Base-by-base conservation (phyloP, 106 monocot genomes). In the Dioscorea dumetorum region DNA sequence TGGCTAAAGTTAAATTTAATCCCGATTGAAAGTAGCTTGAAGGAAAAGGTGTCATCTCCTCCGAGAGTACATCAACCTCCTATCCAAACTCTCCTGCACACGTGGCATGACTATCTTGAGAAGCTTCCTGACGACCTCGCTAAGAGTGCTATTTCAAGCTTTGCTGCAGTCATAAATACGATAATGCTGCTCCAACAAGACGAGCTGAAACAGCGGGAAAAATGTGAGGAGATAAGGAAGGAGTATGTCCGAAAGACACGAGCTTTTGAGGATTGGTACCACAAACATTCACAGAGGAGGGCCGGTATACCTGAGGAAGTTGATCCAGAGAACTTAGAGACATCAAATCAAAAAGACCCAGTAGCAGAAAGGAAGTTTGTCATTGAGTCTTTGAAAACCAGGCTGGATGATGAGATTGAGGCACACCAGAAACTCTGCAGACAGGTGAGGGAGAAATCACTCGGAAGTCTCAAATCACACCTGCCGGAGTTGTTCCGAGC, bases 1-100 rank as follows among this genome's bases (percentile, higher is more conserved):
- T 97, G 97, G 97, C 63, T 97, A 18, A 87, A 72, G 61, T 56
- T 90, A 2, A 97, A 88, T 57, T 69, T 89, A n/a, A 70, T 87
- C 28, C 97, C 97, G 0, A 87, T 97, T 0, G 92, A 92, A 49
- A 92, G 86, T 70, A 84, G 24, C 78, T 57, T 89, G 58, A 92
- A 84, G 63, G 97, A 90, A 67, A 97, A 79, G 48, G 82, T 68
- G 5, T 84, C 86, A 5, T 84, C 88, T 8, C 86, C 92, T 13
- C 61, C 69, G 7, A 67, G 76, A 49, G 60, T 41, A 56, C 41
- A 13, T 34, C 58, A 58, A 2, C 76, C 88, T 50, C 76, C 77
- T 3, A 91, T 97, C 70, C 79, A 81, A 50, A 50, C 69, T 14
- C 84, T 97, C 50, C 61, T 97, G 20, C 53, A 70, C 28, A 73